Evolutionary conservation across 2,329 filamentous ascomycete genomes (phyloP).

Genomic region (Lachnellula subtilissima): DNA sequence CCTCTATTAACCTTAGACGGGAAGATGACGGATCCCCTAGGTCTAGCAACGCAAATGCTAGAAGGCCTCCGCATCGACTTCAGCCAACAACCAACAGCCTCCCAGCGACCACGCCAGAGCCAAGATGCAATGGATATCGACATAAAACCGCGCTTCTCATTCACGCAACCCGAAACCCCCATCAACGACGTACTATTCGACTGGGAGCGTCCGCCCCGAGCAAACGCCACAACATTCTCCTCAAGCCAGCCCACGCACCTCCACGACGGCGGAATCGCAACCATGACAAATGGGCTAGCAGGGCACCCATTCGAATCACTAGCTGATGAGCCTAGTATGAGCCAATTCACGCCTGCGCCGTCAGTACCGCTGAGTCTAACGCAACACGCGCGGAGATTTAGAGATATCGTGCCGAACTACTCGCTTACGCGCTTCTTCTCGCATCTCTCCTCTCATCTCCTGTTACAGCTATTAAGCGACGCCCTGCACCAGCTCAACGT

Average conservation of each 20-base stretch:
- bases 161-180: slow-evolving; percentile 81
- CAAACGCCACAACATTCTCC: slow-evolving; percentile 24
- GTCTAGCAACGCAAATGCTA: slow-evolving; percentile 91
- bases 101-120: slow-evolving; percentile 28
- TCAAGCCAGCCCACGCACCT: slow-evolving; percentile 41
- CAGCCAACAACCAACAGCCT: slow-evolving; percentile 53
- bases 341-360: slow-evolving; percentile 77
- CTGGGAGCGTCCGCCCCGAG: slow-evolving; percentile 67
- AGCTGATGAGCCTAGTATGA: slow-evolving; percentile 79
- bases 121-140: slow-evolving; percentile 65
- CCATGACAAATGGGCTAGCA: slow-evolving; percentile 27
- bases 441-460: slow-evolving; percentile 64
- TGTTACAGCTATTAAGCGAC: slow-evolving; percentile 75
- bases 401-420: slow-evolving; percentile 84
- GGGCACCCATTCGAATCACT: slow-evolving; percentile 57
- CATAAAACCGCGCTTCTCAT: slow-evolving; percentile 52
- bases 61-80: slow-evolving; percentile 89
- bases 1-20: slow-evolving; percentile 70
- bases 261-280: slow-evolving; percentile 21
- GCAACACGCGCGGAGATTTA: slow-evolving; percentile 81
- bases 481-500: slow-evolving; percentile 83
- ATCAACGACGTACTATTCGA: slow-evolving; percentile 74
- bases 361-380: slow-evolving; percentile 79
- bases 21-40: slow-evolving; percentile 70
- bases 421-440: slow-evolving; percentile 92